phyloP scores from a whole-genome alignment of 768 basidiomycete species.

The Leccinum obscurum region DNA sequence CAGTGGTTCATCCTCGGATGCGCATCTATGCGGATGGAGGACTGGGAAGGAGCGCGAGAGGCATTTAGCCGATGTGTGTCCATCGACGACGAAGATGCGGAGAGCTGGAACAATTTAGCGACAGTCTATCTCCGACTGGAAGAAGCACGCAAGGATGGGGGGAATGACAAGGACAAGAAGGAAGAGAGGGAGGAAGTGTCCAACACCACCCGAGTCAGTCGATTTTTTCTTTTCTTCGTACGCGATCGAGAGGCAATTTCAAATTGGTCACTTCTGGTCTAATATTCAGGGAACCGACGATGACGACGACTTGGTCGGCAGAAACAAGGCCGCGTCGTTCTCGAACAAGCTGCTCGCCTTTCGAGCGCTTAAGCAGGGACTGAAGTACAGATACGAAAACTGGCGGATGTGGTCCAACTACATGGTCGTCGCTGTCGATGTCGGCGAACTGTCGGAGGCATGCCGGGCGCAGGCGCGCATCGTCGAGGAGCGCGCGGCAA shows the following conservation, averaged over 20 bases:
- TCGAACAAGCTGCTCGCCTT: constrained; percentile 86
- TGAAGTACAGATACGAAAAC: constrained; percentile 81
- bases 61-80: constrained; percentile 85
- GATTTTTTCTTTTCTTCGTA: neutral
- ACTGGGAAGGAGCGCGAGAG: constrained; percentile 81
- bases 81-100: constrained; percentile 94
- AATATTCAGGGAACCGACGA: constrained; percentile 19
- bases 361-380: constrained; percentile 87
- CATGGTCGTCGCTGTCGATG: constrained; percentile 90
- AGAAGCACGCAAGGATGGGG: constrained; percentile 31
- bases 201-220: constrained; percentile 17
- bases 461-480: constrained; percentile 80
- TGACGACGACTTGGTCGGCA: neutral
- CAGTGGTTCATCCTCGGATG: constrained; percentile 99
- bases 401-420: constrained; percentile 99
- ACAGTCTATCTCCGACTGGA: constrained; percentile 89
- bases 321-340: constrained; percentile 49
- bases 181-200: constrained; percentile 30
- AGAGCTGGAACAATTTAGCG: constrained; percentile 98
- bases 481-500: constrained; percentile 54
- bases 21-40: constrained; percentile 75
- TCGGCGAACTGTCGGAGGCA: constrained; percentile 89
- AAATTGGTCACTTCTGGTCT: neutral
- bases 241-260: neutral
- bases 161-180: constrained; percentile 19